These are phyloP conservation scores for Scleroderma citrinum DNA, from an alignment of 768 basidiomycete species.

Conservation along the genomic window DNA sequence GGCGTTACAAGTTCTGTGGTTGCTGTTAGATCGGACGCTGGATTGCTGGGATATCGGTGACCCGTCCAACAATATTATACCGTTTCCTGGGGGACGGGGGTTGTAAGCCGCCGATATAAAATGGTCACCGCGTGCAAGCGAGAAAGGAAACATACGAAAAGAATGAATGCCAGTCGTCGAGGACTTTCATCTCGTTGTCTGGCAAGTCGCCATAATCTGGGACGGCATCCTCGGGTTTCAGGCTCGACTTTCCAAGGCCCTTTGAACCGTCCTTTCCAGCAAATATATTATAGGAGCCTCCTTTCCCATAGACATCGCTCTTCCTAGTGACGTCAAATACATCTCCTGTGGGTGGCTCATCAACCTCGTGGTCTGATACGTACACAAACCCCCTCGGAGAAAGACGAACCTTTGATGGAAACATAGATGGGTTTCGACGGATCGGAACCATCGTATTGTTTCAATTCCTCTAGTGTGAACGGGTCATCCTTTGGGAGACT, in stretches of 20 bases:
- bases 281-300: slow-evolving; percentile 75
- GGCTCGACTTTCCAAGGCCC: slow-evolving; percentile 84
- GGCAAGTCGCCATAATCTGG: slow-evolving; percentile 77
- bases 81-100: slow-evolving; percentile 50
- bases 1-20: slow-evolving; percentile 23
- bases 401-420: slow-evolving; percentile 75
- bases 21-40: slow-evolving; percentile 15
- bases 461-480: slow-evolving; percentile 64
- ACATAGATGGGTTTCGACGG: slow-evolving; percentile 74
- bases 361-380: slow-evolving; percentile 1
- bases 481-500: slow-evolving; percentile 73
- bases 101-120: not conserved
- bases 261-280: slow-evolving; percentile 92
- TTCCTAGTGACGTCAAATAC: slow-evolving; percentile 89
- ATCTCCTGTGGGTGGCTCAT: slow-evolving; percentile 44
- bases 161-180: slow-evolving; percentile 88
- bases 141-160: slow-evolving; percentile 58
- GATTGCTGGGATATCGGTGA: slow-evolving; percentile 48
- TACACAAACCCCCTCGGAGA: slow-evolving; percentile 57
- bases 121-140: not conserved
- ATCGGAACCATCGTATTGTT: slow-evolving; percentile 64
- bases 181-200: slow-evolving; percentile 66
- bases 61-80: slow-evolving; percentile 81
- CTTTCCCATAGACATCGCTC: slow-evolving; percentile 82
- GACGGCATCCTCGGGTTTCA: slow-evolving; percentile 81